A percentile compares a stretch with the other conserved stretches of the same genome.
phyloP scores from a whole-genome alignment of 306 rosid species.

The Prunus armeniaca region DNA sequence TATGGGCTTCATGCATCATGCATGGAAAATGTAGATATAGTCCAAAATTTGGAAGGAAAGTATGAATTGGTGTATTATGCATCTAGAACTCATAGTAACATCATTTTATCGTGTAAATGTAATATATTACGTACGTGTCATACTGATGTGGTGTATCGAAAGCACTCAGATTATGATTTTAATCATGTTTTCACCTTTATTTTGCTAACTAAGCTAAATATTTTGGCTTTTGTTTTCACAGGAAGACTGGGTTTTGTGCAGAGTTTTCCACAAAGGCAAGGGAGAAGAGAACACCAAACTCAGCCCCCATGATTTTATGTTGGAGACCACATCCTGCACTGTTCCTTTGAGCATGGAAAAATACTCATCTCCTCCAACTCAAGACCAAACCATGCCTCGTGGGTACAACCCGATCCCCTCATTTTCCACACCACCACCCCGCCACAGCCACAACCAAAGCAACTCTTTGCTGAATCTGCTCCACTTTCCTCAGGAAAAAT shows the following conservation, averaged over 20 bases:
- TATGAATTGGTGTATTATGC: background rate
- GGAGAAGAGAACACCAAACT: conserved; percentile 50
- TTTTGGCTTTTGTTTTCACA: conserved; percentile 29
- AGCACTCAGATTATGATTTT: too few species aligned
- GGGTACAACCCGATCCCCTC: conserved; percentile 46
- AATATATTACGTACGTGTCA: too few species aligned
- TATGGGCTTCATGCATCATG: conserved; percentile 2
- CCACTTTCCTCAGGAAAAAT: conserved; percentile 44
- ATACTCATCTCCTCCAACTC: conserved; percentile 36
- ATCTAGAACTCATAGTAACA: background rate
- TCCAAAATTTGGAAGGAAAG: background rate
- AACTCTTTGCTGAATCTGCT: conserved; percentile 56
- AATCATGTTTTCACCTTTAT: background rate
- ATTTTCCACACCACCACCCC: conserved; percentile 46
- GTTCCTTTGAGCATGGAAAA: conserved; percentile 28
- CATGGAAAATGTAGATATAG: background rate
- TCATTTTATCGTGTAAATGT: background rate
- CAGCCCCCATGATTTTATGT: conserved; percentile 37
- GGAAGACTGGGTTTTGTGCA: conserved; percentile 99
- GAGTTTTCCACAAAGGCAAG: conserved; percentile 84
- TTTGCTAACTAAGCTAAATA: conserved; percentile 17
- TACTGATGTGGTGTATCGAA: too few species aligned
- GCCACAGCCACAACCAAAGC: conserved; percentile 24
- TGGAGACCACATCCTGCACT: conserved; percentile 27
- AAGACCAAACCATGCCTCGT: conserved; percentile 33